Evolutionary conservation across 2,329 filamentous ascomycete genomes (phyloP), one percentile per base, ranked within the genome.

Genomic region (Fusarium continuum): DNA sequence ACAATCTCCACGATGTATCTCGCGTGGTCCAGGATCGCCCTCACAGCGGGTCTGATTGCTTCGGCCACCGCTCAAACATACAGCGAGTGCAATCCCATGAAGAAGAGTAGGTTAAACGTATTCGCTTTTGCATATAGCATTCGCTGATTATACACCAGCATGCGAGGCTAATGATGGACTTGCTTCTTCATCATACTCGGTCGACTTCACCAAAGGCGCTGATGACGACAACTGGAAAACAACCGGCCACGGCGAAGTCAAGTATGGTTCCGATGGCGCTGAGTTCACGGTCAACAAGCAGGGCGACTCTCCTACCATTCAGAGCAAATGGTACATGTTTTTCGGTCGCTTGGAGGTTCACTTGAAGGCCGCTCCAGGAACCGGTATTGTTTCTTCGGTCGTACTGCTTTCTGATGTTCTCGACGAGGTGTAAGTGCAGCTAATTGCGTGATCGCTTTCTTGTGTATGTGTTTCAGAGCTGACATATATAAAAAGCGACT

Each of bases 261-360:
- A 64, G 8, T 70, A 70, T 32, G 55, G 55, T 6, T 54, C 40
- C 2, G 38, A 53, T 4, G 68, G 68, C 13, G 68, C 68, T 4
- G 61, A 70, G 28, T 70, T 76, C 70, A 85, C 86, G 57, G 92
- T 92, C 73, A 84, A 80, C 1, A 75, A 85, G 10, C 77, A 82
- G 41, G 78, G 78, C 4, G 84, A 88, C 36, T 81, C 79, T 22
- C 84, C 88, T 4, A 86, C 85, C 3, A 91, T 92, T 72, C 83
- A 83, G 71, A 82, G 82, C 16, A 82, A 89, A 64, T 92, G 89
- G 84, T 93, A 93, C 78, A 91, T 94, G 73, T 93, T 94, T 88
- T 94, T 92, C 69, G 91, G 91, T 35, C 86, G 85, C 63, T 85
- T 92, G 55, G 87, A 91, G 41, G 85, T 89, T 44, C 83, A 83